Conservation (phyloP, 371 early-diverging fungal genomes). For the Mortierella sp. region DNA sequence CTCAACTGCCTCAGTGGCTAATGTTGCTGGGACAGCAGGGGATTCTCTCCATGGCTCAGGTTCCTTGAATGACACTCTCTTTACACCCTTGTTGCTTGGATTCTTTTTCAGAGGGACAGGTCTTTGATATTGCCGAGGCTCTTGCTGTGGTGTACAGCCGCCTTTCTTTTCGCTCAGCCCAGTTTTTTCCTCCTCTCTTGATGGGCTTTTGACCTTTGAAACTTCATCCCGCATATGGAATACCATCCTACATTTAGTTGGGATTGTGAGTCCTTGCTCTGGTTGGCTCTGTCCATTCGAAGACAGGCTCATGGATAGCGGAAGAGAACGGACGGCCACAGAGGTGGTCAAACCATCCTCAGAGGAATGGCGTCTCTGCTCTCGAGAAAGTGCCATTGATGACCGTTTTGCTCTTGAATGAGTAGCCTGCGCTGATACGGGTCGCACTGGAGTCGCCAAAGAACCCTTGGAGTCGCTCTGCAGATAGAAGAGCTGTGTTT, state of each 20-base stretch:
- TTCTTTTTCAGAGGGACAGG: conserved; percentile 14
- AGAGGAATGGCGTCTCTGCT: conserved; percentile 30
- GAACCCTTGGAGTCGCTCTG: neutral
- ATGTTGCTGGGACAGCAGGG: neutral
- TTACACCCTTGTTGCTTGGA: conserved; percentile 16
- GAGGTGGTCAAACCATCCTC: conserved; percentile 22
- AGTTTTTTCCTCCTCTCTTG: conserved; percentile 14
- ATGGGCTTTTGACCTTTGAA: conserved; percentile 10
- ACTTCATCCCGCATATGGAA: conserved; percentile 53
- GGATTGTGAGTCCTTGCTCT: conserved; percentile 20
- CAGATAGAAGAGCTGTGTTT: neutral
- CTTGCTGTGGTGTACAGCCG: conserved; percentile 8
- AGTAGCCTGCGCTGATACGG: neutral
- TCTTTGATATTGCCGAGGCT: conserved; percentile 13
- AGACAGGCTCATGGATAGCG: conserved; percentile 3
- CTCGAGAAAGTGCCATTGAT: neutral
- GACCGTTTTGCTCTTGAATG: neutral
- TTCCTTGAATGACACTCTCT: conserved; percentile 42
- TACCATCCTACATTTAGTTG: conserved; percentile 45
- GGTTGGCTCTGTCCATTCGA: conserved; percentile 1
- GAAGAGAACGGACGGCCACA: neutral
- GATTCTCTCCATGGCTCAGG: conserved; percentile 22
- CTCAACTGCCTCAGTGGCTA: neutral
- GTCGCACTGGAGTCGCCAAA: neutral
- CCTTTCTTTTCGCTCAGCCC: conserved; percentile 8